These are phyloP conservation scores for Claviceps cyperi DNA, from an alignment of 2,329 filamentous ascomycete genomes.

Conservation along the genomic window DNA sequence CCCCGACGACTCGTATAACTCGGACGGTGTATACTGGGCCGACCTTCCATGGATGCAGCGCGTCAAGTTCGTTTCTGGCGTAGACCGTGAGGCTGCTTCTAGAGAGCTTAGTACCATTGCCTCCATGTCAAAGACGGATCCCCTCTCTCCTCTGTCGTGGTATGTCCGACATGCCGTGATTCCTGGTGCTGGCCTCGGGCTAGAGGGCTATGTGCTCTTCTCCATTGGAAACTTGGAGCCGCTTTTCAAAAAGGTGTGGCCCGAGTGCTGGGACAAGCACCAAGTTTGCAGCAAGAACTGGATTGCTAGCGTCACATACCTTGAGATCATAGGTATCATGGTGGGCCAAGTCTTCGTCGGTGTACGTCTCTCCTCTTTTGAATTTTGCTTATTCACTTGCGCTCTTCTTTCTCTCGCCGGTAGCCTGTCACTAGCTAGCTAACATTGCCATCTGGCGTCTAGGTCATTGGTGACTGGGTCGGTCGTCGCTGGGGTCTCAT, in stretches of 20 bases:
- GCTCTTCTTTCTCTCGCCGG: neutral
- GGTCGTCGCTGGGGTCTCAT: slow-evolving; percentile 92
- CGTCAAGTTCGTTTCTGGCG: slow-evolving; percentile 57
- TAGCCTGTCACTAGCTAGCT: neutral
- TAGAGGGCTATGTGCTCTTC: slow-evolving; percentile 94
- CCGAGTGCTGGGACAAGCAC: slow-evolving; percentile 57
- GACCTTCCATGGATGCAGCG: slow-evolving; percentile 62
- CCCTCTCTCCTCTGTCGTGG: slow-evolving; percentile 67
- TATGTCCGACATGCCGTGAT: slow-evolving; percentile 87
- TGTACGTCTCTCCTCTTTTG: slow-evolving; percentile 27
- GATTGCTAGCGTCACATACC: slow-evolving; percentile 73
- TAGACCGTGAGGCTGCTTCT: slow-evolving; percentile 56
- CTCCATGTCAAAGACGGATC: slow-evolving; percentile 73
- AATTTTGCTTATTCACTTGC: neutral
- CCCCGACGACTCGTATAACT: slow-evolving; percentile 76
- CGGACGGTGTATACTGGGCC: slow-evolving; percentile 82
- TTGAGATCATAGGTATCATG: slow-evolving; percentile 92
- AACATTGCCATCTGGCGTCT: slow-evolving; percentile 3
- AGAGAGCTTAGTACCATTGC: slow-evolving; percentile 55
- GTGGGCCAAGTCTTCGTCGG: slow-evolving; percentile 82
- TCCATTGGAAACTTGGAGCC: slow-evolving; percentile 88
- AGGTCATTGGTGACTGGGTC: slow-evolving; percentile 54
- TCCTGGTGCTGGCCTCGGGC: slow-evolving; percentile 77
- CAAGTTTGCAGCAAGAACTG: slow-evolving; percentile 62
- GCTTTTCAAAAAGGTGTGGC: slow-evolving; percentile 63